These are phyloP conservation scores for Cyclotella distinguenda DNA, from an alignment of 108 stramenopile genomes.

Conservation along the genomic window DNA sequence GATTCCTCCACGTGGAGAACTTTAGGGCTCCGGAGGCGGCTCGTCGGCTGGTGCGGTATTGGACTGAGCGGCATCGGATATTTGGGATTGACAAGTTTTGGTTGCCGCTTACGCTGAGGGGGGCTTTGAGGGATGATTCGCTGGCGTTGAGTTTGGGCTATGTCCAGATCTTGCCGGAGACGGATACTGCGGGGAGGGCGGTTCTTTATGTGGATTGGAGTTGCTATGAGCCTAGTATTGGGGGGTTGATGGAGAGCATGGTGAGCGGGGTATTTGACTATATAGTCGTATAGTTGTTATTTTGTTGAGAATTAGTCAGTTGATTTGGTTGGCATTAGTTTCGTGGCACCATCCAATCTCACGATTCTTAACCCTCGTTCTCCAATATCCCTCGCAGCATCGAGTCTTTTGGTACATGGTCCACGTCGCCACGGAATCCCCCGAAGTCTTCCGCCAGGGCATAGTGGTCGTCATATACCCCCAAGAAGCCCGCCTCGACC, in stretches of 20 bases:
- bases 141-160: slow-evolving; percentile 33
- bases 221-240: slow-evolving; percentile 34
- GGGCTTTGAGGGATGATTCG: slow-evolving; percentile 36
- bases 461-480: slow-evolving; percentile 39
- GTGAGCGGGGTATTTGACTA: no score
- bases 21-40: slow-evolving; percentile 16
- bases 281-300: no score
- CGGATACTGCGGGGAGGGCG: slow-evolving; percentile 37
- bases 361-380: neutral
- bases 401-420: slow-evolving; percentile 44
- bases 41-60: slow-evolving; percentile 35
- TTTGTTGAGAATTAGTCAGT: no score
- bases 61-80: slow-evolving; percentile 29
- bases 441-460: slow-evolving; percentile 14
- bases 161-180: slow-evolving; percentile 35
- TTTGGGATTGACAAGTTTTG: slow-evolving; percentile 43
- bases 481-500: slow-evolving; percentile 41
- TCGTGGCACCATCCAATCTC: neutral
- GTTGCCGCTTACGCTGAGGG: slow-evolving; percentile 37
- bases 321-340: neutral
- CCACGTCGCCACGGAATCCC: slow-evolving; percentile 32
- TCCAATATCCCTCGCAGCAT: neutral
- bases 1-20: neutral
- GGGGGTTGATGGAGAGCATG: slow-evolving; percentile 34
- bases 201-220: slow-evolving; percentile 43